Evolutionary conservation across 176 grass and related monocot species (phyloP), one percentile per base, ranked within the genome.

Genomic region (Sorghum bicolor): DNA sequence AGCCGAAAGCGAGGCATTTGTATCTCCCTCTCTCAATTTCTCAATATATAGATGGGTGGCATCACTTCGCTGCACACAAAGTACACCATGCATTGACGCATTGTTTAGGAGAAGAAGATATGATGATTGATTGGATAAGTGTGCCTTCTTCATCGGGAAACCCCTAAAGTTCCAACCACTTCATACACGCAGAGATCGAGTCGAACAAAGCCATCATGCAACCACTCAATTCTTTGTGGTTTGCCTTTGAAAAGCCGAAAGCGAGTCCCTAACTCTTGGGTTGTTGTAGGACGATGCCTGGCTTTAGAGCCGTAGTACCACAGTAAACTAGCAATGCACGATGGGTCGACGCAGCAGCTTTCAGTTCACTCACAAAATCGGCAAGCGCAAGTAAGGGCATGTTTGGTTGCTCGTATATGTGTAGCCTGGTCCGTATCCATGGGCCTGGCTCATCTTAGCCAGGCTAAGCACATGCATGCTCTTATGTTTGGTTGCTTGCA

Each of bases 191-290:
- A 1, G 55, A 60, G 55, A 60, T 25, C 1, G 55, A 25, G 55
- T 60, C 55, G 55, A 58, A 25, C 55, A 28, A 28, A 43, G 62
- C 83, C 63, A 36, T 10, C 34, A 45, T 22, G 36, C 36, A 20
- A 5, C 22, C 15, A 40, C 67, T 41, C 66, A 28, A 16, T 38
- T 72, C 14, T 79, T 79, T 38, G 47, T 14, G 14, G 2, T 17
- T 20, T 80, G 16, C 19, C 63, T 36, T 80, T 37, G 63, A 31
- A 80, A 68, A 67, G 67, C 43, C 26, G 84, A 85, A 64, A 72
- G 75, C 52, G 29, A 85, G 20, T 32, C 32, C 52, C 53, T 63
- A 79, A 37, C 26, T 60, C 3, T 3, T 57, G 53, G 53, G 55
- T 60, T 60, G 5, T 65, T 37, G 29, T 36, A 37, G 31, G 47